Base-by-base conservation (phyloP, 1,284 basidiomycete genomes). In the Ceratobasidium sp. region DNA sequence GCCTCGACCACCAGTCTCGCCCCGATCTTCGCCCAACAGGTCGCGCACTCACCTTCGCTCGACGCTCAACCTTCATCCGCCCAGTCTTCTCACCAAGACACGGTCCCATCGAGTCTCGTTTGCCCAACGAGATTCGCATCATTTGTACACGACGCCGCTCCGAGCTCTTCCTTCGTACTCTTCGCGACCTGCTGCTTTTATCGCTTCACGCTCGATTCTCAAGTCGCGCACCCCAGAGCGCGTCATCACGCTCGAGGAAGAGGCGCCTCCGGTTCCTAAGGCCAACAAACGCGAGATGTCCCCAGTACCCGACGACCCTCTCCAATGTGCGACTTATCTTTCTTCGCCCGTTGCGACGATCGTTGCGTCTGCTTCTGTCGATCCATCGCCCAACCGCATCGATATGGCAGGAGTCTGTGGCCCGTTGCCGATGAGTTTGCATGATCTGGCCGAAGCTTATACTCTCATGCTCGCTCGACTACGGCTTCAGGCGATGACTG, bases 381-480 rank as follows among this genome's bases (percentile, higher is more conserved):
- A 26, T 81, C 83, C 57, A 80, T 84, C 57, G 58, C 72, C 32
- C 57, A 75, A 65, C 23, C 62, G n/a, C 32, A 69, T 64, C 48
- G 62, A 65, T 28, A 34, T 39, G 46, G 46, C 14, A 14, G 62
- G 41, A 21, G 32, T 45, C n/a, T 65, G 21, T 65, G 62, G 62
- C 10, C 62, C 62, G 32, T 39, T 80, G 84, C 30, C 79, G 88
- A 53, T 65, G 62, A 65, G 46, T 21, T 53, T 65, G 10, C 81
- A 82, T 55, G 86, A 88, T 61, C 83, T 91, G 67, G 89, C 89
- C 72, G 88, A 90, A 76, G 89, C 88, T 0, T 92, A 93, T 79
- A 88, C 86, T 30, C 78, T 90, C 32, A 85, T 93, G 30, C 83
- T 87, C 6, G 86, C 87, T 16, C 87, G 91, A 48, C 78, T 92